Percentiles rank a stretch among this genome's conserved stretches.
These are phyloP conservation scores for Fusarium udum DNA, from an alignment of 2,329 filamentous ascomycete species.

Conservation along the genomic window DNA sequence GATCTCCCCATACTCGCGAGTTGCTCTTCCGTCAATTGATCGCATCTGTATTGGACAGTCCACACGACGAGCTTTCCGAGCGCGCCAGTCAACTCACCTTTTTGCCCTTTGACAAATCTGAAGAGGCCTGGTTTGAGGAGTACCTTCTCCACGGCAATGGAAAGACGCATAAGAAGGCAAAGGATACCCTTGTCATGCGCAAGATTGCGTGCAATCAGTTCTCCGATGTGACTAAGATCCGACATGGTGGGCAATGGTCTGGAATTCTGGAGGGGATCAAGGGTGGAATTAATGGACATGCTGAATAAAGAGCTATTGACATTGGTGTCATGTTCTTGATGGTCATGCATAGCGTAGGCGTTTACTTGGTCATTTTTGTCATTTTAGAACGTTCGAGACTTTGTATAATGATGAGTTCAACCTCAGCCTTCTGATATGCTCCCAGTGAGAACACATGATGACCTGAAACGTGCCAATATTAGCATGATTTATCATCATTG, in stretches of 20 bases:
- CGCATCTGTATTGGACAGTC: constrained; percentile 61
- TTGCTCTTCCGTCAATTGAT: constrained; percentile 75
- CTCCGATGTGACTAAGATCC: constrained; percentile 56
- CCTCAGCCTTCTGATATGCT: background rate
- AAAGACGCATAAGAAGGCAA: constrained; percentile 69
- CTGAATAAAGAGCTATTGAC: constrained; percentile 29
- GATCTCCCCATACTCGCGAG: constrained; percentile 69
- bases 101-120: constrained; percentile 74
- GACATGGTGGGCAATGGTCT: constrained; percentile 57
- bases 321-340: background rate
- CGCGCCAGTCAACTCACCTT: constrained; percentile 76
- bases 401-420: background rate
- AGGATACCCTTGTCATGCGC: constrained; percentile 79
- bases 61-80: constrained; percentile 55
- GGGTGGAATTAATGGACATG: constrained; percentile 52
- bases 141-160: constrained; percentile 73
- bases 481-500: background rate
- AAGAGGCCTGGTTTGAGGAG: constrained; percentile 79
- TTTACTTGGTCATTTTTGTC: constrained; percentile 15
- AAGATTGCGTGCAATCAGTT: constrained; percentile 74
- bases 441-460: background rate
- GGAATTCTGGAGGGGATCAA: constrained; percentile 62
- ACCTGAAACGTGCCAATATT: background rate
- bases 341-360: constrained; percentile 41
- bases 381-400: background rate